Percentiles rank a stretch among this genome's conserved stretches.
Conservation (phyloP, 345 rosid species). For the Tarenaya hassleriana region DNA sequence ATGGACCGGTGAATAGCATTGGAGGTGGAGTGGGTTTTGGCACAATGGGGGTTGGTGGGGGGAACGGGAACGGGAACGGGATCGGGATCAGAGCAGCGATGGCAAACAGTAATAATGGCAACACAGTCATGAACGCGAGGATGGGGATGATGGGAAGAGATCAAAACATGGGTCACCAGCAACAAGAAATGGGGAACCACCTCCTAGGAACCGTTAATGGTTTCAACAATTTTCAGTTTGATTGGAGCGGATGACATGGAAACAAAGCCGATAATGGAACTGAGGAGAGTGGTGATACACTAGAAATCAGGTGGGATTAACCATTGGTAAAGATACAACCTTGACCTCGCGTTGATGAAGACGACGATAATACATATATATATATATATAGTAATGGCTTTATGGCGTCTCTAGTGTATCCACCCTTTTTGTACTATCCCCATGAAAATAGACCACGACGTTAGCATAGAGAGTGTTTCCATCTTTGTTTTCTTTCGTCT, state of each 20-base stretch:
- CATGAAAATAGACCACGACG: too few species aligned
- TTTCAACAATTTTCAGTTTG: constrained; percentile 68
- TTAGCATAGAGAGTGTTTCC: too few species aligned
- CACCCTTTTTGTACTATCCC: too few species aligned
- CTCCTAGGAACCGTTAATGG: constrained; percentile 72
- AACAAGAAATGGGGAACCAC: constrained; percentile 77
- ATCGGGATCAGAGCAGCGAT: constrained; percentile 67
- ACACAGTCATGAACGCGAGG: constrained; percentile 61
- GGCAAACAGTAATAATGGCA: constrained; percentile 38
- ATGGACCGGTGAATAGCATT: constrained; percentile 37
- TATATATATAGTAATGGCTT: too few species aligned
- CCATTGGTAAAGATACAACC: too few species aligned
- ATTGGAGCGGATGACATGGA: constrained; percentile 47
- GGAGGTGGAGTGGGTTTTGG: constrained; percentile 34
- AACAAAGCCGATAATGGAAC: too few species aligned
- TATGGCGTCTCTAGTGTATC: too few species aligned
- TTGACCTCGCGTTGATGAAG: too few species aligned
- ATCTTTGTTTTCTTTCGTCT: too few species aligned
- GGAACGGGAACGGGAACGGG: constrained; percentile 44
- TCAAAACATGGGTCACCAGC: constrained; percentile 58
- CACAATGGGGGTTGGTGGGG: constrained; percentile 33
- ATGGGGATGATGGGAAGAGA: constrained; percentile 59
- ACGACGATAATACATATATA: too few species aligned
- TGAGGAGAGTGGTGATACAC: too few species aligned
- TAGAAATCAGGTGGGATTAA: too few species aligned